Conservation (phyloP, 306 rosid species). For the Vigna mungo region DNA sequence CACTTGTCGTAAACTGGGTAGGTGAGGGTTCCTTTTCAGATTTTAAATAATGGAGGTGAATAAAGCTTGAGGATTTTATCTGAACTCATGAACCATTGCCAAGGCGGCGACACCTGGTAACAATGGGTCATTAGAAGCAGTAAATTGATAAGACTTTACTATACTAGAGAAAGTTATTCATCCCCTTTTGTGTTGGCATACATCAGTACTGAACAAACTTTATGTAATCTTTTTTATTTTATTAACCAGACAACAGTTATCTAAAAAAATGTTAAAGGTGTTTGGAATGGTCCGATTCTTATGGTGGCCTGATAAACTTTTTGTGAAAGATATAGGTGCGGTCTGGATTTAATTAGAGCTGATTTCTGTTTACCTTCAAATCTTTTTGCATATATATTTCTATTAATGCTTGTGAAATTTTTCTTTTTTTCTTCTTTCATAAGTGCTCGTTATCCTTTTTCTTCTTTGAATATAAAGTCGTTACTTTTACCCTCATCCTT, state of each 20-base stretch:
- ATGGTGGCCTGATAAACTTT: conserved; percentile 39
- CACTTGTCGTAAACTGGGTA: conserved; percentile 43
- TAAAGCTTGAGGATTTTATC: conserved; percentile 32
- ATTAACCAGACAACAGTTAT: not conserved
- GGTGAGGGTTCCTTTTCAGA: conserved; percentile 50
- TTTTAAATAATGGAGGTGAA: conserved; percentile 38
- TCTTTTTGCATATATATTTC: conserved; percentile 19
- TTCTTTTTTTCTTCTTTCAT: not conserved
- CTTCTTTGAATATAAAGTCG: not conserved
- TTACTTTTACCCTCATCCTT: not conserved
- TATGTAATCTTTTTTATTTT: not conserved
- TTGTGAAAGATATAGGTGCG: conserved; percentile 7
- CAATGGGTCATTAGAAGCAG: conserved; percentile 41
- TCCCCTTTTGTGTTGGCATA: conserved; percentile 25
- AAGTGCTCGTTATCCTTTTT: not conserved
- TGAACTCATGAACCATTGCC: conserved; percentile 33
- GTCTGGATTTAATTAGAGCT: conserved; percentile 13
- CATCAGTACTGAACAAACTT: conserved; percentile 4
- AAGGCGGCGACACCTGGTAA: conserved; percentile 40
- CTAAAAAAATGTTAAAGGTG: conserved; percentile 36
- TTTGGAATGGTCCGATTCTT: conserved; percentile 35
- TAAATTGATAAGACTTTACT: conserved; percentile 39
- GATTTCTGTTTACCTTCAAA: conserved; percentile 11
- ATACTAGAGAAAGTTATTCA: conserved; percentile 4
- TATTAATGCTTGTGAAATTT: not conserved